A percentile compares a stretch with the other conserved stretches of the same genome.
Evolutionary conservation across 2,329 filamentous ascomycete species (phyloP).

Genomic region (Colletotrichum agaves): DNA sequence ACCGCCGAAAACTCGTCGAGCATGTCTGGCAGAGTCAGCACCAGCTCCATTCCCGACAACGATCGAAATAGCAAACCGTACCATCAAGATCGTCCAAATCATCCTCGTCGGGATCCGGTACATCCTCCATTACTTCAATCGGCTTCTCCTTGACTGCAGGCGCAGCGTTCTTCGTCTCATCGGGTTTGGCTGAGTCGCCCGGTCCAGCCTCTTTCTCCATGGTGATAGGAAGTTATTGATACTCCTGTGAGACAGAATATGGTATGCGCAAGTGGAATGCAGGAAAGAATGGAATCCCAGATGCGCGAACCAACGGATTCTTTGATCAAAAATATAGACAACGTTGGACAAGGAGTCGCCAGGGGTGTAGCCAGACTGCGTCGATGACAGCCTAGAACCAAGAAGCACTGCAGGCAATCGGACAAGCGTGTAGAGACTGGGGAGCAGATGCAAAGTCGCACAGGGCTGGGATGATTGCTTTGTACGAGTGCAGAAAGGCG

Average conservation of each 20-base stretch:
- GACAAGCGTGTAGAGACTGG: slow-evolving; percentile 3
- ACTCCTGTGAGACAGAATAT: background rate
- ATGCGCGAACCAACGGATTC: background rate
- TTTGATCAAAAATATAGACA: background rate
- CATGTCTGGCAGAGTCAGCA: slow-evolving; percentile 71
- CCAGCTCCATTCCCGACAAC: background rate
- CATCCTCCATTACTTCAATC: slow-evolving; percentile 59
- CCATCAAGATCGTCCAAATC: slow-evolving; percentile 92
- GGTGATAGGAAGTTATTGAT: background rate
- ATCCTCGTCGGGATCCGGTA: slow-evolving; percentile 92
- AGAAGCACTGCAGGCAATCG: slow-evolving; percentile 16
- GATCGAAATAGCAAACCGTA: slow-evolving; percentile 48
- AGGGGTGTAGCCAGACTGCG: background rate
- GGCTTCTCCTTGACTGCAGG: slow-evolving; percentile 40
- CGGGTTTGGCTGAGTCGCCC: slow-evolving; percentile 26
- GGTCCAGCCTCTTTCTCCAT: slow-evolving; percentile 33
- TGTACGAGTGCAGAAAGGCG: slow-evolving; percentile 32
- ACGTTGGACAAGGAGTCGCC: slow-evolving; percentile 13
- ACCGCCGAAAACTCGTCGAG: slow-evolving; percentile 87
- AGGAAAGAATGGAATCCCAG: background rate
- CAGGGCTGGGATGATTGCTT: slow-evolving; percentile 30
- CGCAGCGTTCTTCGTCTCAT: slow-evolving; percentile 36
- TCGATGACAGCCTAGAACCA: background rate
- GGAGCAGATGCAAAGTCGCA: slow-evolving; percentile 13
- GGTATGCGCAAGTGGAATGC: background rate